Conservation (phyloP, 805 yeast species). For the Candida namnaoensis region DNA sequence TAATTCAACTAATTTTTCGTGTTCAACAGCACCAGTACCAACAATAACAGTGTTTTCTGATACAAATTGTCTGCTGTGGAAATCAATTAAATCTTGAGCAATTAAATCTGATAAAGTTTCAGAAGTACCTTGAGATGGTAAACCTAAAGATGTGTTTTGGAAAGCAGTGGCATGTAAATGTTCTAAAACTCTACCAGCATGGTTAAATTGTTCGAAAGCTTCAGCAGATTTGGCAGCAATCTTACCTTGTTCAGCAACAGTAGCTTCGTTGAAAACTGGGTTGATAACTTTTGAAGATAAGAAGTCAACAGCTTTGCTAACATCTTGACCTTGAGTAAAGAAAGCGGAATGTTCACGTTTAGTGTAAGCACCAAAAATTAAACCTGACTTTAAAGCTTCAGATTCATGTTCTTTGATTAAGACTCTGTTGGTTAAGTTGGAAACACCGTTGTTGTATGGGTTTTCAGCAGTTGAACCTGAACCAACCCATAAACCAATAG, state of each 20-base stretch:
- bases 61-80: constrained; percentile 47
- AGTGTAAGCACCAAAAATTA: constrained; percentile 42
- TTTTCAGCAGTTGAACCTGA: constrained; percentile 79
- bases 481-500: constrained; percentile 63
- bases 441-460: constrained; percentile 75
- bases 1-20: constrained; percentile 60
- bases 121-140: constrained; percentile 69
- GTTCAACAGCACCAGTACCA: constrained; percentile 62
- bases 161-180: constrained; percentile 79
- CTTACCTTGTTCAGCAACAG: constrained; percentile 38
- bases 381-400: constrained; percentile 41
- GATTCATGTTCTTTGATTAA: constrained; percentile 27
- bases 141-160: constrained; percentile 76
- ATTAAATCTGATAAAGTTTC: constrained; percentile 56
- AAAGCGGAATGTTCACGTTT: constrained; percentile 60
- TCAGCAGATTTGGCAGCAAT: constrained; percentile 38
- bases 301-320: constrained; percentile 44
- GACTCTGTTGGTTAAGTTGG: constrained; percentile 50
- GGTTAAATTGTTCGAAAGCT: constrained; percentile 46
- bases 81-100: constrained; percentile 46
- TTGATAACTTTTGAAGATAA: constrained; percentile 34
- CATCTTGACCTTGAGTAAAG: constrained; percentile 44
- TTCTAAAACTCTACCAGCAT: constrained; percentile 49
- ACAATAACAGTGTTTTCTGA: constrained; percentile 62
- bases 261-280: constrained; percentile 30